Evolutionary conservation across 1,284 basidiomycete genomes (phyloP).

Genomic region (Athelia sp.): DNA sequence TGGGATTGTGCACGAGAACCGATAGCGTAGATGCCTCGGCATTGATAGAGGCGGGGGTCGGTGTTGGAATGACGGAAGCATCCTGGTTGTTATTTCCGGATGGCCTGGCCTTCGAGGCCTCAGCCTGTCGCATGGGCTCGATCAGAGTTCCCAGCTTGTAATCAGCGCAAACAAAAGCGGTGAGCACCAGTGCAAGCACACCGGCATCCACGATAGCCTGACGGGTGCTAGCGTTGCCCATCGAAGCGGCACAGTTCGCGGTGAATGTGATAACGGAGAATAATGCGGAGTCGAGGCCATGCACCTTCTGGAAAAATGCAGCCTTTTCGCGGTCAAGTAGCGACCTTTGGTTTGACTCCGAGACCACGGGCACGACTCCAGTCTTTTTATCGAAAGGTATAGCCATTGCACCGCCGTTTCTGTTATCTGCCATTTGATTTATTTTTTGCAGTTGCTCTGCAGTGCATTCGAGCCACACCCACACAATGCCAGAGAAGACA

Average conservation of each 20-base stretch:
- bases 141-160: neutral
- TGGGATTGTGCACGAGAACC: neutral
- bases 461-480: neutral
- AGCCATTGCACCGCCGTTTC: neutral
- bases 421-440: neutral
- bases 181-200: neutral
- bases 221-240: neutral
- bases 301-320: neutral
- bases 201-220: neutral
- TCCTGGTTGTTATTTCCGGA: neutral
- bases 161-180: neutral
- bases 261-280: neutral
- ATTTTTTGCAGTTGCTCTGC: neutral
- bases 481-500: neutral
- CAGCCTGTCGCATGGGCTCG: neutral
- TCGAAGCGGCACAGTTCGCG: neutral
- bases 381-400: neutral
- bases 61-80: neutral
- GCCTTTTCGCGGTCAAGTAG: neutral
- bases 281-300: neutral
- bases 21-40: neutral
- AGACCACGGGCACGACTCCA: neutral
- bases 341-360: neutral
- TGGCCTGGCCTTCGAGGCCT: neutral
- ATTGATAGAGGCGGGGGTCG: neutral